Percentiles rank a stretch among this genome's conserved stretches.
These are phyloP conservation scores for Naegleria lovaniensis DNA, from an alignment of 208 protist species.

Conservation along the genomic window DNA sequence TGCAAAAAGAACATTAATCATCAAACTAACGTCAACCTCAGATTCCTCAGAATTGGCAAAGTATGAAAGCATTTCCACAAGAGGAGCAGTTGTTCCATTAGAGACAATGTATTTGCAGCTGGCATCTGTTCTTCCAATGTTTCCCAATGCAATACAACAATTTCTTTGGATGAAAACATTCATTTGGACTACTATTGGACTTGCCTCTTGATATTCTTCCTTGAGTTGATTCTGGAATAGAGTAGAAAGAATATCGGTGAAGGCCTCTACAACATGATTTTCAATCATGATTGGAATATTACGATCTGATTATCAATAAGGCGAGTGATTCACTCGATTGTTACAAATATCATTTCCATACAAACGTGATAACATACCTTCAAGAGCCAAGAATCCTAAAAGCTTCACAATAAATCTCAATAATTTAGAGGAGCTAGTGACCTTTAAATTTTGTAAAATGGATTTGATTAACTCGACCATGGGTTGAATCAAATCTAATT, in stretches of 20 bases:
- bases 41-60: neutral
- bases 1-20: neutral
- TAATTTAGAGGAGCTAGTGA: neutral
- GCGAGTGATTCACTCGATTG: no score
- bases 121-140: neutral
- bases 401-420: neutral
- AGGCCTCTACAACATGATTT: neutral
- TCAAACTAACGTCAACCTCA: neutral
- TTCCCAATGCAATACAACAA: neutral
- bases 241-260: neutral
- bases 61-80: neutral
- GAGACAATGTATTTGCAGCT: neutral
- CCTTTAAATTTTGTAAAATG: neutral
- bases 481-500: neutral
- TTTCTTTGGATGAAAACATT: slow-evolving; percentile 16
- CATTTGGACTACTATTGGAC: neutral
- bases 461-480: neutral
- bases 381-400: neutral
- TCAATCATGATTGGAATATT: neutral
- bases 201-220: neutral
- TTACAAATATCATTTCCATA: neutral
- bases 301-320: neutral
- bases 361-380: neutral
- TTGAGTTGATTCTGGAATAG: neutral
- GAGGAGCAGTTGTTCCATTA: neutral